phyloP scores from a whole-genome alignment of 768 basidiomycete genomes.

The Tricholoma flavovirens region DNA sequence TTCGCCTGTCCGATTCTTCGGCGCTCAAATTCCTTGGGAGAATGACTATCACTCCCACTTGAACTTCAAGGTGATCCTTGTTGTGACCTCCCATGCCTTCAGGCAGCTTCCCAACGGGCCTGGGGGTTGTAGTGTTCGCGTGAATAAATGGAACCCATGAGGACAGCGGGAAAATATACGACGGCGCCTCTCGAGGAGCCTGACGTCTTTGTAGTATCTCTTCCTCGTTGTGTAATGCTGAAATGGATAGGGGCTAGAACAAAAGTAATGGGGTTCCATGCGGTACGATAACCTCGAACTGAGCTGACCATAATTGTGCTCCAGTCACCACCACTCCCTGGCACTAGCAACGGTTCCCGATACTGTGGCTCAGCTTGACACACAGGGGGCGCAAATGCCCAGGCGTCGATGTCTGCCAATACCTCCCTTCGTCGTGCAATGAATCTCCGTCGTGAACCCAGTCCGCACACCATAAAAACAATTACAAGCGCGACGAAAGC shows the following conservation, averaged over 20 bases:
- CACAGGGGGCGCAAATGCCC: background rate
- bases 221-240: background rate
- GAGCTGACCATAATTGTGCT: slow-evolving; percentile 12
- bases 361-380: slow-evolving; percentile 8
- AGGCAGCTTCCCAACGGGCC: background rate
- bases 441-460: slow-evolving; percentile 40
- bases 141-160: slow-evolving; percentile 7
- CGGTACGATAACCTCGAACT: background rate
- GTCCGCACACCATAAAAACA: slow-evolving; percentile 46
- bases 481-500: slow-evolving; percentile 43
- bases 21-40: slow-evolving; percentile 27
- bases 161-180: slow-evolving; percentile 5
- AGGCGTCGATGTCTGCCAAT: slow-evolving; percentile 4
- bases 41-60: slow-evolving; percentile 39
- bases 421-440: slow-evolving; percentile 21
- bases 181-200: background rate
- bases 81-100: background rate
- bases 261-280: background rate
- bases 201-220: background rate
- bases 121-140: background rate
- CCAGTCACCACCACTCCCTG: slow-evolving; percentile 6
- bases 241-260: background rate
- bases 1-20: slow-evolving; percentile 3
- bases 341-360: slow-evolving; percentile 12
- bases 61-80: slow-evolving; percentile 20